phyloP scores from a whole-genome alignment of 2,329 filamentous ascomycete genomes.

The Kalaharituber pfeilii region DNA sequence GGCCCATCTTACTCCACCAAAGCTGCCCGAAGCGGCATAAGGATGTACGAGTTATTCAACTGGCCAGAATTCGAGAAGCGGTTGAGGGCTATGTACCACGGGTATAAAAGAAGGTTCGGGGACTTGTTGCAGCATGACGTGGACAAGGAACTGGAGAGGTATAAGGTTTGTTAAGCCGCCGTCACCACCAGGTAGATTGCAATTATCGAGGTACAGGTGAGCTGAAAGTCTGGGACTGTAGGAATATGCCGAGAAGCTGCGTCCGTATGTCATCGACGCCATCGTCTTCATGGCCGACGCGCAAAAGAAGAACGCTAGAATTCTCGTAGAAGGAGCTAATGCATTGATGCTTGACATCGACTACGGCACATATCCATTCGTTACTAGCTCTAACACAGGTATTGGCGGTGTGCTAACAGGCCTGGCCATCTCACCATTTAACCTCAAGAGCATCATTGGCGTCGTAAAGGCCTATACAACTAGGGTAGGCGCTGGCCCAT shows the following conservation, averaged over 20 bases:
- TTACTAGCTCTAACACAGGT: constrained; percentile 43
- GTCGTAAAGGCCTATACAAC: constrained; percentile 54
- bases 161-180: constrained; percentile 30
- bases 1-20: constrained; percentile 44
- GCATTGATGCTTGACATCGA: constrained; percentile 51
- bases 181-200: not conserved
- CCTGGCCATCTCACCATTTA: constrained; percentile 42
- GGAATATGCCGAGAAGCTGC: constrained; percentile 40
- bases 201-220: not conserved
- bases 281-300: constrained; percentile 45
- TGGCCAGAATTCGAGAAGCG: constrained; percentile 48
- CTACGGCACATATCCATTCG: constrained; percentile 44
- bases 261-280: constrained; percentile 47
- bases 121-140: constrained; percentile 47
- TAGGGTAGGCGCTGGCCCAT: constrained; percentile 43
- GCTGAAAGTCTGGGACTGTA: constrained; percentile 4
- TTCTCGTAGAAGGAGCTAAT: constrained; percentile 53
- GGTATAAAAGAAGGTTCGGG: constrained; percentile 52
- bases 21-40: constrained; percentile 47
- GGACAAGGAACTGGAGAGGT: constrained; percentile 49
- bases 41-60: constrained; percentile 50
- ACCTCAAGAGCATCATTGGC: constrained; percentile 44
- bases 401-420: constrained; percentile 47
- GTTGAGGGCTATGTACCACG: constrained; percentile 41
- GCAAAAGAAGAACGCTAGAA: constrained; percentile 40